A percentile compares a stretch with the other conserved stretches of the same genome.
Conservation (phyloP, 441 rosid genomes). For the Francoa sonchifolia region DNA sequence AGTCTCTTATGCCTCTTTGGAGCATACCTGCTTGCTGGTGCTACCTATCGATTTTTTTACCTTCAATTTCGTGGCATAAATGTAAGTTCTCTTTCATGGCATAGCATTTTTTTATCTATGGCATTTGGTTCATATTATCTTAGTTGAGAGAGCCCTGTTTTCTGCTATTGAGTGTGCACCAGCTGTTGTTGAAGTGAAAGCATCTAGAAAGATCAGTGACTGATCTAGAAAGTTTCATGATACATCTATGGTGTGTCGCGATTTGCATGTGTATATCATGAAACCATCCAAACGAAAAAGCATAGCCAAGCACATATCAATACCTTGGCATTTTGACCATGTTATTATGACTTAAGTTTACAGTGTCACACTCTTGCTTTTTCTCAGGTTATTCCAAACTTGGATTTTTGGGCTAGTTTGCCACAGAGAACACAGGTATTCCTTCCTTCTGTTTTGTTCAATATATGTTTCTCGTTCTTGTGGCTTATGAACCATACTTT, state of each 20-base stretch:
- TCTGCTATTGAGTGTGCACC: no score
- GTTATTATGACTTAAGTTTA: not conserved
- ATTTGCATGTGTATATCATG: no score
- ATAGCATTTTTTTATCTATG: no score
- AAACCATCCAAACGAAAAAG: no score
- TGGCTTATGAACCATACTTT: not conserved
- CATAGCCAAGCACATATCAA: no score
- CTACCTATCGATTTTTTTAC: conserved; percentile 54
- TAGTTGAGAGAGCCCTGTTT: no score
- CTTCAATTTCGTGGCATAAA: conserved; percentile 56
- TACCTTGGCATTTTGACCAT: not conserved
- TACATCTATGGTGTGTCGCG: no score
- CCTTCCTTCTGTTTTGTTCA: no score
- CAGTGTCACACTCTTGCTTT: conserved; percentile 6
- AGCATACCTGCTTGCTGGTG: conserved; percentile 59
- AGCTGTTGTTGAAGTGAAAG: no score
- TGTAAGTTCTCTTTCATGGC: conserved; percentile 30
- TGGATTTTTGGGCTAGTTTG: conserved; percentile 64
- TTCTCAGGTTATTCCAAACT: conserved; percentile 64
- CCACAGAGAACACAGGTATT: conserved; percentile 66
- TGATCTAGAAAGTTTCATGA: no score
- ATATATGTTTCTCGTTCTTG: not conserved
- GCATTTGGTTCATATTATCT: no score
- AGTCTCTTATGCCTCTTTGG: conserved; percentile 66
- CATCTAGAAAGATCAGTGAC: no score